Evolutionary conservation across 805 yeast species (phyloP).

Genomic region (Cyberlindnera amylophila): DNA sequence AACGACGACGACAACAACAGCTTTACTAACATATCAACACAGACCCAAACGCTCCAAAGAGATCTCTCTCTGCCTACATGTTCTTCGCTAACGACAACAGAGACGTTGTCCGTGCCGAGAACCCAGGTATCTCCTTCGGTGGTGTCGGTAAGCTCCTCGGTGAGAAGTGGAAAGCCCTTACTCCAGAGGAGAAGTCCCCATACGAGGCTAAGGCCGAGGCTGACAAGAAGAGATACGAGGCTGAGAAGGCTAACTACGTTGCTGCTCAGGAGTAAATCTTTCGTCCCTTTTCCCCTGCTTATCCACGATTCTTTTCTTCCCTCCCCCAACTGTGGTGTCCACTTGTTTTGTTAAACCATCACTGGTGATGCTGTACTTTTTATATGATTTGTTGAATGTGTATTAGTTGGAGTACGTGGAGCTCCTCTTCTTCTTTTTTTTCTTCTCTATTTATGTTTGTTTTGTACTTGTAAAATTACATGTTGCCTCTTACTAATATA

Average conservation of each 20-base stretch:
- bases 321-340: background rate
- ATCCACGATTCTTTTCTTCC: conserved; percentile 3
- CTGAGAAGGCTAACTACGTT: conserved; percentile 81
- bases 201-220: conserved; percentile 91
- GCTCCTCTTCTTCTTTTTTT: background rate
- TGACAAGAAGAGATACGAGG: conserved; percentile 97
- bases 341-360: background rate
- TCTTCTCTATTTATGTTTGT: background rate
- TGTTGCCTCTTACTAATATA: background rate
- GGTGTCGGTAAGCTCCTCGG: conserved; percentile 95
- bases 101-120: conserved; percentile 91
- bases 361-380: conserved; percentile 7
- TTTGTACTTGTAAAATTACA: conserved; percentile 3
- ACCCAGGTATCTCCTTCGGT: conserved; percentile 94
- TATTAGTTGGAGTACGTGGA: background rate
- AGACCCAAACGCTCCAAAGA: conserved; percentile 99
- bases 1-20: no score
- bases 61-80: conserved; percentile 97
- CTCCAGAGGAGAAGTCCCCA: conserved; percentile 78
- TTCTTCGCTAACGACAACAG: conserved; percentile 97
- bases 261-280: conserved; percentile 16
- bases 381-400: conserved; percentile 4
- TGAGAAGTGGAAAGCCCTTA: conserved; percentile 92
- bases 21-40: conserved; percentile 1
- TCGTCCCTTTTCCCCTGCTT: background rate